A percentile compares a stretch with the other conserved stretches of the same genome.
Conservation (phyloP, 1,284 basidiomycete species). For the Vanrija sp. region DNA sequence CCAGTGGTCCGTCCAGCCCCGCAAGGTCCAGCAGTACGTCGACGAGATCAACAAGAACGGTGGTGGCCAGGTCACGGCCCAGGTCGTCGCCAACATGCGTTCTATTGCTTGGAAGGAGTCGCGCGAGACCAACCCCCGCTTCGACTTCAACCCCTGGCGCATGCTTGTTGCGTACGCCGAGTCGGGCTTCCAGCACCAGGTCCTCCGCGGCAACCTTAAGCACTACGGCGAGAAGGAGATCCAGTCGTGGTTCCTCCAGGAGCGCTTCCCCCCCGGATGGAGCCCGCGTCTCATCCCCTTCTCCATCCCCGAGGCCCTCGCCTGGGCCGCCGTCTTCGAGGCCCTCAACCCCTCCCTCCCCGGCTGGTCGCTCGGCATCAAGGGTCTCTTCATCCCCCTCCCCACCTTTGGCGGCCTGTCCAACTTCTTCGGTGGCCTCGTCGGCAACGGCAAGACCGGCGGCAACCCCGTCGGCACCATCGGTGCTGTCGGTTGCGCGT, state of each 20-base stretch:
- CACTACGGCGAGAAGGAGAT: slow-evolving; percentile 8
- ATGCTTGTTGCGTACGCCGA: slow-evolving; percentile 20
- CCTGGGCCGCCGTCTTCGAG: slow-evolving; percentile 11
- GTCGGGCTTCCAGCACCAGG: slow-evolving; percentile 15
- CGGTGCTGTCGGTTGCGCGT: slow-evolving; percentile 7
- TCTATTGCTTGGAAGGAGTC: slow-evolving; percentile 11
- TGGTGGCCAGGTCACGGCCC: slow-evolving; percentile 4
- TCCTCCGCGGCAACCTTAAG: slow-evolving; percentile 10
- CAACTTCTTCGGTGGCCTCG: slow-evolving; percentile 5
- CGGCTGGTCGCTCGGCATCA: slow-evolving; percentile 14
- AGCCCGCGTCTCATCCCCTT: slow-evolving; percentile 12
- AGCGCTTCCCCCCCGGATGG: slow-evolving; percentile 21
- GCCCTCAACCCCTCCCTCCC: slow-evolving; percentile 11
- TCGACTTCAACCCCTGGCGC: slow-evolving; percentile 23
- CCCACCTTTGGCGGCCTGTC: slow-evolving; percentile 5
- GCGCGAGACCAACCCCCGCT: slow-evolving; percentile 11
- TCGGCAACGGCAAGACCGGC: background rate
- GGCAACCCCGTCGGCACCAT: background rate
- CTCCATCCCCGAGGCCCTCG: slow-evolving; percentile 11
- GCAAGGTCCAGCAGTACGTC: slow-evolving; percentile 7
- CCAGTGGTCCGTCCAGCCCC: slow-evolving; percentile 3
- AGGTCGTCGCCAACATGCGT: slow-evolving; percentile 9
- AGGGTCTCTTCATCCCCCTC: slow-evolving; percentile 8
- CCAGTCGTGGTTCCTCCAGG: slow-evolving; percentile 15
- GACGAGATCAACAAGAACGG: slow-evolving; percentile 6